A percentile compares a stretch with the other conserved stretches of the same genome.
Evolutionary conservation across 495 filamentous ascomycete species (phyloP).

Genomic region (Pyrenopolyporus hunteri): DNA sequence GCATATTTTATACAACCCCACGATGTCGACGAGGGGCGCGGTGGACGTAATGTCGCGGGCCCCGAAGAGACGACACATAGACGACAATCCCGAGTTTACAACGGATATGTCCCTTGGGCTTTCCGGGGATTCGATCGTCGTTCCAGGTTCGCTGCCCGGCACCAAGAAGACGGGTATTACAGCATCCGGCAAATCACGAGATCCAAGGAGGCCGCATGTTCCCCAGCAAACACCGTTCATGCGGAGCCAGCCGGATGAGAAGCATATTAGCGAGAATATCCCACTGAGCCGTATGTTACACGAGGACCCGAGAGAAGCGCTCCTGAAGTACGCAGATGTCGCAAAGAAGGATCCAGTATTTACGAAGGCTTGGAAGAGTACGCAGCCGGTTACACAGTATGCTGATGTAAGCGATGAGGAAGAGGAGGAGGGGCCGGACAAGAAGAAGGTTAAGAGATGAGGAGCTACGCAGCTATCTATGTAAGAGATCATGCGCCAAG

Average conservation of each 20-base stretch:
- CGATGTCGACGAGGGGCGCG: slow-evolving; percentile 77
- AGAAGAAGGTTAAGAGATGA: slow-evolving; percentile 67
- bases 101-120: slow-evolving; percentile 80
- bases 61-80: slow-evolving; percentile 91
- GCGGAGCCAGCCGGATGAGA: slow-evolving; percentile 88
- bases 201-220: slow-evolving; percentile 80
- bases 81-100: slow-evolving; percentile 85
- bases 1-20: slow-evolving; percentile 89
- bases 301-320: slow-evolving; percentile 92
- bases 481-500: not conserved
- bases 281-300: slow-evolving; percentile 94
- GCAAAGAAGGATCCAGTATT: slow-evolving; percentile 94
- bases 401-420: slow-evolving; percentile 93
- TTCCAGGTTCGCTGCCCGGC: slow-evolving; percentile 61
- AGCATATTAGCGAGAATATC: slow-evolving; percentile 84
- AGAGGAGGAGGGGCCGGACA: slow-evolving; percentile 75
- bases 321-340: slow-evolving; percentile 93
- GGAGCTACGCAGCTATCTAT: not conserved
- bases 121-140: slow-evolving; percentile 80
- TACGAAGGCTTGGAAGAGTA: slow-evolving; percentile 89
- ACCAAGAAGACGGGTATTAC: slow-evolving; percentile 65
- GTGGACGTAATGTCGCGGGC: slow-evolving; percentile 91
- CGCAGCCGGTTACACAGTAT: slow-evolving; percentile 92
- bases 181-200: slow-evolving; percentile 77
- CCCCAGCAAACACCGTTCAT: slow-evolving; percentile 89